Percentiles rank a stretch among this genome's conserved stretches.
These are phyloP conservation scores for Aphanomyces invadans DNA, from an alignment of 352 stramenopile species.

Conservation along the genomic window DNA sequence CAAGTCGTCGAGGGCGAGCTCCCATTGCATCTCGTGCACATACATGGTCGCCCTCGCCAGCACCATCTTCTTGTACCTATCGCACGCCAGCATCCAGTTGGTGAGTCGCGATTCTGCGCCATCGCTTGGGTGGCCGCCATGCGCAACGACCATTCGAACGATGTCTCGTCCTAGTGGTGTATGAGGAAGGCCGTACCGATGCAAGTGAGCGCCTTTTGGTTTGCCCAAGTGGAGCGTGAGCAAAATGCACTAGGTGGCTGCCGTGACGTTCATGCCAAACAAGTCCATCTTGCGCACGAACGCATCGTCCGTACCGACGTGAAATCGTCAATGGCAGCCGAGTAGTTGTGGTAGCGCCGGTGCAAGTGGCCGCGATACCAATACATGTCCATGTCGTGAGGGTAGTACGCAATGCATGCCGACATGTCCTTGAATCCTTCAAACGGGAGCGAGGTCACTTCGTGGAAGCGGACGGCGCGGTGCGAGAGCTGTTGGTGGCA, in stretches of 20 bases:
- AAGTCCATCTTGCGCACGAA: too few species aligned
- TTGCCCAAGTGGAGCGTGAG: neutral
- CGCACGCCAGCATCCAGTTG: too few species aligned
- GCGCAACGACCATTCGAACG: too few species aligned
- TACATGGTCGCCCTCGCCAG: neutral
- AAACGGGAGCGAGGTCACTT: slow-evolving; percentile 26
- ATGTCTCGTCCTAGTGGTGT: too few species aligned
- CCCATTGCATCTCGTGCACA: neutral
- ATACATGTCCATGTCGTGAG: slow-evolving; percentile 41
- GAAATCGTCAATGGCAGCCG: slow-evolving; percentile 37
- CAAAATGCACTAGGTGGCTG: neutral
- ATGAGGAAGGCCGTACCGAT: neutral
- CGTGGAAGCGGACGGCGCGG: neutral
- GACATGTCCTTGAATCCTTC: slow-evolving; percentile 48
- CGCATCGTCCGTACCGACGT: slow-evolving; percentile 24
- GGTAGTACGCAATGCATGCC: slow-evolving; percentile 41
- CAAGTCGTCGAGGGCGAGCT: slow-evolving; percentile 8
- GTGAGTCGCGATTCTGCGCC: too few species aligned
- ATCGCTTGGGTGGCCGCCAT: too few species aligned
- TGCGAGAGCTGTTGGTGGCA: slow-evolving; percentile 10
- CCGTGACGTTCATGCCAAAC: neutral
- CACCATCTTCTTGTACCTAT: slow-evolving; percentile 9
- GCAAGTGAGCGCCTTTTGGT: neutral
- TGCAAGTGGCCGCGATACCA: slow-evolving; percentile 41
- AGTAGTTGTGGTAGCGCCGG: slow-evolving; percentile 35